These are phyloP conservation scores for Didymella segeticola DNA, from an alignment of 2,329 filamentous ascomycete genomes.

Conservation along the genomic window DNA sequence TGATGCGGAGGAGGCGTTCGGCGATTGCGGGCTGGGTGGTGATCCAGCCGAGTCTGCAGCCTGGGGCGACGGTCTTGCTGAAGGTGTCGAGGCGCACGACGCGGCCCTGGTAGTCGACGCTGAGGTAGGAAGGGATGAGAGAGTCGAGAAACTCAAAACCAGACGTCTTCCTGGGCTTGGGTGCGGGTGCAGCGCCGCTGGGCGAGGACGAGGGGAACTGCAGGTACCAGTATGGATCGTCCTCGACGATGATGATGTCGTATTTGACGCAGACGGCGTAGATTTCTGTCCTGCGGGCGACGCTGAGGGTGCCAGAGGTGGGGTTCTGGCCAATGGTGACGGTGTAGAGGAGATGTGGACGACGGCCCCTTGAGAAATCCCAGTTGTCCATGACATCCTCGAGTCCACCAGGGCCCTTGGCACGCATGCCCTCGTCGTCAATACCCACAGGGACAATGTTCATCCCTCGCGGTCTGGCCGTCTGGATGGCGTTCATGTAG, in stretches of 20 bases:
- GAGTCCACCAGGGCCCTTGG: slow-evolving; percentile 74
- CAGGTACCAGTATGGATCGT: slow-evolving; percentile 95
- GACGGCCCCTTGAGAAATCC: slow-evolving; percentile 75
- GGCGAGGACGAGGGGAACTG: slow-evolving; percentile 78
- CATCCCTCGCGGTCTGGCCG: slow-evolving; percentile 70
- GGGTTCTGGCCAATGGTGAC: slow-evolving; percentile 94
- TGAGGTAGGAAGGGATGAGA: slow-evolving; percentile 81
- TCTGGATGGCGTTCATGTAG: slow-evolving; percentile 78
- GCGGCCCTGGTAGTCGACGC: slow-evolving; percentile 81
- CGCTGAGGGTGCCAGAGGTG: slow-evolving; percentile 75
- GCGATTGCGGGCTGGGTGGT: slow-evolving; percentile 81
- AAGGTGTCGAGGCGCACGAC: slow-evolving; percentile 93
- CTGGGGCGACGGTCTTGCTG: slow-evolving; percentile 89
- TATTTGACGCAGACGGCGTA: slow-evolving; percentile 83
- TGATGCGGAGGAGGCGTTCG: slow-evolving; percentile 75
- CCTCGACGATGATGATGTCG: slow-evolving; percentile 90
- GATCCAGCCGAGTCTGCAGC: slow-evolving; percentile 89
- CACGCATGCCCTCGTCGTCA: slow-evolving; percentile 81
- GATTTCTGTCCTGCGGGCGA: slow-evolving; percentile 76
- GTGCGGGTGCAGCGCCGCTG: slow-evolving; percentile 33
- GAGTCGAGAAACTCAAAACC: slow-evolving; percentile 84
- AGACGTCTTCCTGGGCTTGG: slow-evolving; percentile 57
- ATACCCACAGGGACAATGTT: slow-evolving; percentile 77
- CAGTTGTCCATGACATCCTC: slow-evolving; percentile 81
- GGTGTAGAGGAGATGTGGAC: slow-evolving; percentile 87